Evolutionary conservation across 805 yeast genomes (phyloP).

Genomic region (Candida saitoana): DNA sequence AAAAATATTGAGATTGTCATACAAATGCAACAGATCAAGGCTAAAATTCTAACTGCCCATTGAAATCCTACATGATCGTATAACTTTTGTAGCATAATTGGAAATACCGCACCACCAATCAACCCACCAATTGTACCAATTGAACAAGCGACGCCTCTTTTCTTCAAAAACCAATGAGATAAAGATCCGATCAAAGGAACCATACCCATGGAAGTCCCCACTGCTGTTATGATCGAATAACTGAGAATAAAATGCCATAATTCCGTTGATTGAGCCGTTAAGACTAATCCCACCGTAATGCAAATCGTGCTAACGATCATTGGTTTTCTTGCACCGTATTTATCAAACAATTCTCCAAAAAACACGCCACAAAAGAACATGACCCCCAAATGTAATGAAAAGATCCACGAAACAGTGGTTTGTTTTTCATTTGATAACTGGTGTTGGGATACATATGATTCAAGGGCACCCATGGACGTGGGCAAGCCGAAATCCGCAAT

Average conservation of each 20-base stretch:
- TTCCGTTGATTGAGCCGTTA: conserved; percentile 20
- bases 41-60: conserved; percentile 25
- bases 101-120: conserved; percentile 24
- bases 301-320: conserved; percentile 18
- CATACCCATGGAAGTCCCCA: conserved; percentile 27
- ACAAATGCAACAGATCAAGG: conserved; percentile 18
- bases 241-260: conserved; percentile 24
- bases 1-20: conserved; percentile 15
- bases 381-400: conserved; percentile 27
- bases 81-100: conserved; percentile 23
- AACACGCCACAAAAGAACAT: conserved; percentile 27
- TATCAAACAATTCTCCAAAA: conserved; percentile 27
- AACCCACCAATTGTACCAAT: conserved; percentile 28
- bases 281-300: conserved; percentile 21
- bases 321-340: conserved; percentile 20
- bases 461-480: conserved; percentile 26
- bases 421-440: conserved; percentile 17
- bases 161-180: conserved; percentile 25
- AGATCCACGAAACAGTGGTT: conserved; percentile 27
- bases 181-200: conserved; percentile 24
- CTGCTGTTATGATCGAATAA: conserved; percentile 23
- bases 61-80: conserved; percentile 23
- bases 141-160: conserved; percentile 25
- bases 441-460: conserved; percentile 20
- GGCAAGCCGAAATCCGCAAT: conserved; percentile 27